Evolutionary conservation across 1,139 yeast species (phyloP).

Genomic region (Yamadazyma buinensis): DNA sequence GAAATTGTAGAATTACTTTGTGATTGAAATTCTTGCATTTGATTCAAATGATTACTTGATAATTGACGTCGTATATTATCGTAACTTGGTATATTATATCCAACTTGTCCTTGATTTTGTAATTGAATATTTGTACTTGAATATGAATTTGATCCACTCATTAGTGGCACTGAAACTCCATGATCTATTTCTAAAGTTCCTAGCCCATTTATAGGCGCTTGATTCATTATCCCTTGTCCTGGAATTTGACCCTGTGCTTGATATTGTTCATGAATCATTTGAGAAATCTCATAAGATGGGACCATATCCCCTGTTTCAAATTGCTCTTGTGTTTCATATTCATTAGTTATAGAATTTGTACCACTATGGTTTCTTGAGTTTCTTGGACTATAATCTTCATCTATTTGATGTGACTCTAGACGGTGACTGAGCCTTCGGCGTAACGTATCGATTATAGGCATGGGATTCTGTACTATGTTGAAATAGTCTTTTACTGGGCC

Average conservation of each 20-base stretch:
- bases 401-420: conserved; percentile 33
- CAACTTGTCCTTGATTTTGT: background rate
- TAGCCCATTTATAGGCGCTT: too few species aligned
- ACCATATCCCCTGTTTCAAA: conserved; percentile 38
- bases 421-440: conserved; percentile 26
- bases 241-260: background rate
- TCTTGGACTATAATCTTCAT: conserved; percentile 31
- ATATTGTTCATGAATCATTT: conserved; percentile 26
- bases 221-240: background rate
- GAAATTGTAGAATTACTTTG: conserved; percentile 12
- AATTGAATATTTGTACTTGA: too few species aligned
- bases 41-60: conserved; percentile 2
- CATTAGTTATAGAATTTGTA: conserved; percentile 9
- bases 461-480: conserved; percentile 62
- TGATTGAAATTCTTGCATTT: background rate
- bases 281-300: conserved; percentile 46
- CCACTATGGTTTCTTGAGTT: conserved; percentile 10
- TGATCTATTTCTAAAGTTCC: too few species aligned
- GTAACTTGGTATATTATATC: background rate
- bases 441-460: conserved; percentile 5
- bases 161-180: too few species aligned
- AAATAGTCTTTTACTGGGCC: too few species aligned
- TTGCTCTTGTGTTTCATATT: conserved; percentile 5
- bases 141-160: too few species aligned
- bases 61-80: conserved; percentile 2